These are phyloP conservation scores for Oryza coarctata DNA, from an alignment of 176 grass and related monocot genomes.

Conservation along the genomic window DNA sequence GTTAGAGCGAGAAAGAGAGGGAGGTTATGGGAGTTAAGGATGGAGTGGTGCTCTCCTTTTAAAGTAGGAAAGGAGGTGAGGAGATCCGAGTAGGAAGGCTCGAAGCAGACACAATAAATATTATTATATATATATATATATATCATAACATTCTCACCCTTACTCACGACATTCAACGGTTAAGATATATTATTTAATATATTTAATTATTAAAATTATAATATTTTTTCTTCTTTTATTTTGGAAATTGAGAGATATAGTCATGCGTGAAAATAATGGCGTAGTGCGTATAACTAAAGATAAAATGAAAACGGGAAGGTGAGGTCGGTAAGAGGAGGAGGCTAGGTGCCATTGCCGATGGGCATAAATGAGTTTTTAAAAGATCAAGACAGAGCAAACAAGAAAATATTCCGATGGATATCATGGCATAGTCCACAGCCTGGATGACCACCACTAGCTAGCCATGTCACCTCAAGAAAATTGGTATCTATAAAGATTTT, in stretches of 20 bases:
- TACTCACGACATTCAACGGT: neutral
- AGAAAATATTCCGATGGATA: constrained; percentile 16
- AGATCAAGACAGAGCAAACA: constrained; percentile 14
- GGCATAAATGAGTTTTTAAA: neutral
- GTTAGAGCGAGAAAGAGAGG: neutral
- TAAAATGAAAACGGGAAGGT: neutral
- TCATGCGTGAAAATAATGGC: too few species aligned
- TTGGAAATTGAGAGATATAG: neutral
- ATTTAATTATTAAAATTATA: too few species aligned
- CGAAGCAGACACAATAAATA: constrained; percentile 46
- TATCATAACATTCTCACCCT: neutral
- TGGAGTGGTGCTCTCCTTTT: constrained; percentile 28
- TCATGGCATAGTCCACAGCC: constrained; percentile 10
- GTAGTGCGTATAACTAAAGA: neutral
- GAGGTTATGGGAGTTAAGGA: neutral
- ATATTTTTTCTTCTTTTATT: too few species aligned
- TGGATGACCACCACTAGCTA: constrained; percentile 22
- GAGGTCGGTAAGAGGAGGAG: neutral
- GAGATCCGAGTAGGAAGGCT: constrained; percentile 35
- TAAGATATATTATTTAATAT: neutral
- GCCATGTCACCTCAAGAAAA: constrained; percentile 13
- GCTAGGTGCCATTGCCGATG: neutral
- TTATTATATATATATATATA: neutral
- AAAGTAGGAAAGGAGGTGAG: constrained; percentile 42
- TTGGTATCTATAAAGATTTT: constrained; percentile 21